These are phyloP conservation scores for Pezicula neosporulosa DNA, from an alignment of 2,329 filamentous ascomycete species.

Conservation along the genomic window DNA sequence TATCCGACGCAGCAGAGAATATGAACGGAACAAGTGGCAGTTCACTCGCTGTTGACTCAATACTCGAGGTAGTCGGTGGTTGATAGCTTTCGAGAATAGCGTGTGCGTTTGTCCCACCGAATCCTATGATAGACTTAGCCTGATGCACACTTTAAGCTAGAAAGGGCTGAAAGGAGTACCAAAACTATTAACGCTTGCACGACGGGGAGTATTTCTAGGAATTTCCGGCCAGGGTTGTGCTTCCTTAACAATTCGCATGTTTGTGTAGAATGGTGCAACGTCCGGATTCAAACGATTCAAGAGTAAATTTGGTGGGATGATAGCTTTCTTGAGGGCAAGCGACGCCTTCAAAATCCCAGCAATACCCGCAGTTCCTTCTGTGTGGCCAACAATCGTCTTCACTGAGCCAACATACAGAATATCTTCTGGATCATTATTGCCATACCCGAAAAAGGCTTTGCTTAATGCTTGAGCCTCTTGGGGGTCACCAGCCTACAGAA, in stretches of 20 bases:
- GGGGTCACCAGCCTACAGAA: constrained; percentile 16
- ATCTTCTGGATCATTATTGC: background rate
- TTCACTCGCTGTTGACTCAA: constrained; percentile 21
- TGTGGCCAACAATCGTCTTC: constrained; percentile 25
- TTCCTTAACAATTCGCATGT: background rate
- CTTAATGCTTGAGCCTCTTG: constrained; percentile 16
- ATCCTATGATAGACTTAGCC: constrained; percentile 28
- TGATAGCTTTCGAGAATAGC: constrained; percentile 39
- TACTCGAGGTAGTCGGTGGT: constrained; percentile 31
- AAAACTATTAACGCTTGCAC: constrained; percentile 27
- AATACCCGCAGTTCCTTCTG: constrained; percentile 27
- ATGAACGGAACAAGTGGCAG: constrained; percentile 5
- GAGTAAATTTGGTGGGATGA: constrained; percentile 28
- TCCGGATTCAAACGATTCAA: constrained; percentile 32
- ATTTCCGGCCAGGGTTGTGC: constrained; percentile 12
- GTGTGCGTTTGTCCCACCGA: constrained; percentile 45
- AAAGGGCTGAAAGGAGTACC: constrained; percentile 27
- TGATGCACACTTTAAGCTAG: background rate
- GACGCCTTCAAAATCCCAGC: constrained; percentile 26
- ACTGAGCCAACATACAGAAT: constrained; percentile 15
- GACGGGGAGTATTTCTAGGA: constrained; percentile 1
- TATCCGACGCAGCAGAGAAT: constrained; percentile 14
- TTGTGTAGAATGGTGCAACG: constrained; percentile 18
- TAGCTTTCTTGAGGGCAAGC: constrained; percentile 23
- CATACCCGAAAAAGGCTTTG: constrained; percentile 12